Evolutionary conservation across 2,329 filamentous ascomycete species (phyloP), one percentile per base, ranked within the genome.

Genomic region (Fusarium vanettenii): DNA sequence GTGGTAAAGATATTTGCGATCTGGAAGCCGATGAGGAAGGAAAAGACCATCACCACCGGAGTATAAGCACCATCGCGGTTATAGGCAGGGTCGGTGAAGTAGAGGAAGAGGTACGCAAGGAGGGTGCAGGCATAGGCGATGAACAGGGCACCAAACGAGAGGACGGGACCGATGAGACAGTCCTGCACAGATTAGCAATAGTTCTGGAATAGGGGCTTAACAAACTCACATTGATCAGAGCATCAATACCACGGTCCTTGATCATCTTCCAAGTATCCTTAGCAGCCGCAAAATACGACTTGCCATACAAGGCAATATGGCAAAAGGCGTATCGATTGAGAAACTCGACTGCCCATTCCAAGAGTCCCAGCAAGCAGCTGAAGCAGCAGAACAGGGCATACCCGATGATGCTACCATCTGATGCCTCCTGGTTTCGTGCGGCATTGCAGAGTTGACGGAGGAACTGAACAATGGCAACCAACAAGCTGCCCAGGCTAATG

Each of bases 191-290:
- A 60, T 81, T 70, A 82, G 76, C 10, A 37, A 43, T 41, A 20
- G 1, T 5, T 20, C 3, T 1, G 11, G n/a, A 8, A 9, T 4
- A 20, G 10, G 8, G 14, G 0, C 6, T 2, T 5, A 0, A 20
- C 2, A 10, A 29, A 74, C 84, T 79, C 77, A 86, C 85, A 79
- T 97, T 97, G 78, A 97, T 89, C 2, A 98, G 89, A 0, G 94
- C 95, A 78, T 98, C 95, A 70, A 98, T 92, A 31, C 96, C 96
- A 35, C 96, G 94, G 79, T 97, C 91, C 82, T 95, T 96, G 86
- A 98, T 95, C 93, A 97, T 94, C 68, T 80, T 91, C 94, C 95
- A 97, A 0, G 95, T 97, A 77, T 94, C 94, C 84, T 97, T 98
- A 39, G 95, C 95, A 0, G 95, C 94, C 1, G 91, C 88, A 64